Conservation (phyloP, 2,329 filamentous ascomycete genomes). For the Chaetomiaceae sp. region DNA sequence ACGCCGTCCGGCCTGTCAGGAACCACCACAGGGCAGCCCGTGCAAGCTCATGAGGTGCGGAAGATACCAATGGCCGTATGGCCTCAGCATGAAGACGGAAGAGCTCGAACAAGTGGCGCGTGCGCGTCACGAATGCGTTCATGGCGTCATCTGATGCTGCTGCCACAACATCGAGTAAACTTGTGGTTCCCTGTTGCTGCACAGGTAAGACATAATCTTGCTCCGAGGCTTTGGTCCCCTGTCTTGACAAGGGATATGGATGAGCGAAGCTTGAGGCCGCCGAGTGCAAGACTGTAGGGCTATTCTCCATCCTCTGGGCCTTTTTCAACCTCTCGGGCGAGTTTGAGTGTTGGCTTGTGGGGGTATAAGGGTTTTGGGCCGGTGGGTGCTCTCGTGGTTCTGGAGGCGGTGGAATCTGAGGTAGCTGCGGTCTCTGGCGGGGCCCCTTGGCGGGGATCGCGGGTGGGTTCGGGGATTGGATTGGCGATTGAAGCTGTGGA, state of each 20-base stretch:
- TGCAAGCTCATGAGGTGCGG: slow-evolving; percentile 62
- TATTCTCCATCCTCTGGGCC: slow-evolving; percentile 35
- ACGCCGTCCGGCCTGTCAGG: slow-evolving; percentile 68
- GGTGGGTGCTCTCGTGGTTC: slow-evolving; percentile 18
- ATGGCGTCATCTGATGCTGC: slow-evolving; percentile 62
- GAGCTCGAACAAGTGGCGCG: slow-evolving; percentile 68
- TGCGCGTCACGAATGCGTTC: slow-evolving; percentile 64
- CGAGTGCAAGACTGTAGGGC: slow-evolving; percentile 35
- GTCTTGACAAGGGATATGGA: slow-evolving; percentile 25
- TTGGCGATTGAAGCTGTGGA: slow-evolving; percentile 6
- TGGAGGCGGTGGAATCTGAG: slow-evolving; percentile 12
- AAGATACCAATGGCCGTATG: slow-evolving; percentile 60
- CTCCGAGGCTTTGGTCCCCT: slow-evolving; percentile 27
- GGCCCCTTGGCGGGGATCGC: slow-evolving; percentile 11
- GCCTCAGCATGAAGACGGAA: slow-evolving; percentile 76
- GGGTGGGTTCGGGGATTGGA: slow-evolving; percentile 6
- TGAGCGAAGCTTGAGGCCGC: slow-evolving; percentile 27
- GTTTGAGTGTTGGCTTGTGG: slow-evolving; percentile 15
- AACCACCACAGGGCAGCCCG: slow-evolving; percentile 87
- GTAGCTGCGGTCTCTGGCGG: slow-evolving; percentile 5
- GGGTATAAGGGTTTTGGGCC: slow-evolving; percentile 11
- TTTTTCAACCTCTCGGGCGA: slow-evolving; percentile 24
- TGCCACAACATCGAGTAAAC: slow-evolving; percentile 39
- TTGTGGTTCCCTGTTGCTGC: slow-evolving; percentile 33
- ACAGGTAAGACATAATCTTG: slow-evolving; percentile 21